These are phyloP conservation scores for Eleusine indica DNA, from an alignment of 176 grass and related monocot genomes.

Conservation along the genomic window DNA sequence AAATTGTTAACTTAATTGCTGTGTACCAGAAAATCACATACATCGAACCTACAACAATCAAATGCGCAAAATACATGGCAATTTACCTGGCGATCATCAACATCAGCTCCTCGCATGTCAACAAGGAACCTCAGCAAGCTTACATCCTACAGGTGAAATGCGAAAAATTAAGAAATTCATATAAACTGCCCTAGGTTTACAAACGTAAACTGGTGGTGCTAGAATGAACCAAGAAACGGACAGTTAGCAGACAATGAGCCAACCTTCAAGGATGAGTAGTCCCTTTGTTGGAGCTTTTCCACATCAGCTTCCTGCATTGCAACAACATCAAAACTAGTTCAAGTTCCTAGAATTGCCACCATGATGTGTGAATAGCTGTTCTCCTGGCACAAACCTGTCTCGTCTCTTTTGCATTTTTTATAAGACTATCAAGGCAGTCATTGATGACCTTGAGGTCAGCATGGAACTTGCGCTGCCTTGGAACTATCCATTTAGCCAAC, in stretches of 20 bases:
- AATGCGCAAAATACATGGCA: not conserved
- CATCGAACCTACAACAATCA: not conserved
- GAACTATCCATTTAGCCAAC: slow-evolving; percentile 85
- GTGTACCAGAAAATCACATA: slow-evolving; percentile 11
- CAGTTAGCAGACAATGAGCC: slow-evolving; percentile 43
- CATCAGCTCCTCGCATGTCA: slow-evolving; percentile 92
- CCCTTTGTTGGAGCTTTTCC: slow-evolving; percentile 96
- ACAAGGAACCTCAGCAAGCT: slow-evolving; percentile 97
- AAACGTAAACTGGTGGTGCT: not conserved
- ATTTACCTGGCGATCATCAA: slow-evolving; percentile 91
- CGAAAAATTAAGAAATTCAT: slow-evolving; percentile 11
- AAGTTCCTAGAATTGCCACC: slow-evolving; percentile 22
- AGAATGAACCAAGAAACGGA: slow-evolving; percentile 29
- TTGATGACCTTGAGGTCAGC: slow-evolving; percentile 94
- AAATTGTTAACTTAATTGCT: slow-evolving; percentile 28
- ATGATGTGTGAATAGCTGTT: not conserved
- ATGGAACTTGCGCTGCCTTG: slow-evolving; percentile 82
- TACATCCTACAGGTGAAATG: slow-evolving; percentile 66
- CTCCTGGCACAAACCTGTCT: slow-evolving; percentile 63
- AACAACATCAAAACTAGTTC: slow-evolving; percentile 26
- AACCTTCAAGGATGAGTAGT: slow-evolving; percentile 96
- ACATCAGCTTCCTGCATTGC: slow-evolving; percentile 83
- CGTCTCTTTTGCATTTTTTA: slow-evolving; percentile 94
- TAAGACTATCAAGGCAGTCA: slow-evolving; percentile 85
- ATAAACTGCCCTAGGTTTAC: not conserved